Evolutionary conservation across 768 basidiomycete genomes (phyloP).

Genomic region (Tulasnella calospora): DNA sequence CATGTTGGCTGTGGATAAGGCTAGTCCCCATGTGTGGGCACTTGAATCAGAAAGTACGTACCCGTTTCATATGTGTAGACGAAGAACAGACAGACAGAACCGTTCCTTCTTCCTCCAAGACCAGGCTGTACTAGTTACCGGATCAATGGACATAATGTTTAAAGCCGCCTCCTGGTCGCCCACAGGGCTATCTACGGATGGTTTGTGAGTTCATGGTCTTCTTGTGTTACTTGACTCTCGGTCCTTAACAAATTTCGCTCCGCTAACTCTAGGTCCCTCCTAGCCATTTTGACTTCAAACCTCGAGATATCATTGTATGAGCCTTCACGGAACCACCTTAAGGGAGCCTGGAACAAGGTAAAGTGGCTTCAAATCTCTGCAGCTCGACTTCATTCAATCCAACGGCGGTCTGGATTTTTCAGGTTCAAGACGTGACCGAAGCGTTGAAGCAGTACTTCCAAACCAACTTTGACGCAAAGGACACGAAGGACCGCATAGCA

Average conservation of each 20-base stretch:
- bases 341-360: conserved; percentile 28
- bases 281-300: conserved; percentile 24
- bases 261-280: conserved; percentile 15
- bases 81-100: not conserved
- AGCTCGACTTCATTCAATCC: not conserved
- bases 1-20: conserved; percentile 21
- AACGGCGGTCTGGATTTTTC: not conserved
- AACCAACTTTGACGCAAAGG: not conserved
- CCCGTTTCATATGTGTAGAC: not conserved
- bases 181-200: not conserved
- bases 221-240: not conserved
- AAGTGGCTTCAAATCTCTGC: not conserved
- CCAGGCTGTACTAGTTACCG: conserved; percentile 7
- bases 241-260: not conserved
- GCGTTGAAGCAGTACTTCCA: not conserved
- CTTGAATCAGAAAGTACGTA: not conserved
- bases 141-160: conserved; percentile 15
- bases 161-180: conserved; percentile 27
- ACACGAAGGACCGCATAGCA: not conserved
- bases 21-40: conserved; percentile 13
- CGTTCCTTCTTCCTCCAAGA: not conserved
- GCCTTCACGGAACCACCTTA: conserved; percentile 20
- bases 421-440: conserved; percentile 27
- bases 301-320: conserved; percentile 25
- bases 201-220: not conserved